A percentile compares a stretch with the other conserved stretches of the same genome.
These are phyloP conservation scores for Dinochytrium kinnereticum DNA, from an alignment of 371 early-diverging fungal species.

Conservation along the genomic window DNA sequence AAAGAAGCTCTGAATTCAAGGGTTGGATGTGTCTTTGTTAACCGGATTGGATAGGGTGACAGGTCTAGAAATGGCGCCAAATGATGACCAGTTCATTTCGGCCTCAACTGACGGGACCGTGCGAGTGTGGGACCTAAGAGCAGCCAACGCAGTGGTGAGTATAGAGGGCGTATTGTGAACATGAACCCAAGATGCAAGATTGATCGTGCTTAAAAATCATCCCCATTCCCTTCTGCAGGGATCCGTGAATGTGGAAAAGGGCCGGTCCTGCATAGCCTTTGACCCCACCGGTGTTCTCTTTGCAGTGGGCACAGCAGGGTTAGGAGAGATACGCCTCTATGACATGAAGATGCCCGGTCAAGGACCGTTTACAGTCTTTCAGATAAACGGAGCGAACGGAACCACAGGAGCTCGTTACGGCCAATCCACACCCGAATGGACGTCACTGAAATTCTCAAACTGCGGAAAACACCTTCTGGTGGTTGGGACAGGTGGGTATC, in stretches of 20 bases:
- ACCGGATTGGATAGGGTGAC: conserved; percentile 58
- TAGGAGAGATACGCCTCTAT: conserved; percentile 63
- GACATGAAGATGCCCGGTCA: conserved; percentile 70
- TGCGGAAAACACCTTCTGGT: conserved; percentile 78
- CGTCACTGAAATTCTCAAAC: conserved; percentile 71
- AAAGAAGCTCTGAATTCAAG: conserved; percentile 16
- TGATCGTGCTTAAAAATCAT: too few relatives aligned
- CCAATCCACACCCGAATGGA: conserved; percentile 51
- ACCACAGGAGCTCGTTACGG: background rate
- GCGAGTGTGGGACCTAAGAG: conserved; percentile 78
- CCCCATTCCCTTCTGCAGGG: conserved; percentile 10
- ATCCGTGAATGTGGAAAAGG: conserved; percentile 30
- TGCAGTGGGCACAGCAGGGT: conserved; percentile 66
- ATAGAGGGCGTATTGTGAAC: background rate
- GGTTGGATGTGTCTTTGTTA: background rate
- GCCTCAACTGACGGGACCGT: conserved; percentile 74
- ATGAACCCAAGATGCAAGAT: background rate
- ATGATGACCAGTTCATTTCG: conserved; percentile 77
- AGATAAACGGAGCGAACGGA: conserved; percentile 22
- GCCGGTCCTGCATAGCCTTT: conserved; percentile 70
- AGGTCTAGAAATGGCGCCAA: conserved; percentile 77
- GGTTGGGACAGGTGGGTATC: conserved; percentile 67
- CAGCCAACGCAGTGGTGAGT: conserved; percentile 67
- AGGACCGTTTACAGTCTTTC: conserved; percentile 54
- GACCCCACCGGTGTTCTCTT: conserved; percentile 84